Evolutionary conservation across 345 rosid species (phyloP), one percentile per base, ranked within the genome.

Genomic region (Arabis hirsuta): DNA sequence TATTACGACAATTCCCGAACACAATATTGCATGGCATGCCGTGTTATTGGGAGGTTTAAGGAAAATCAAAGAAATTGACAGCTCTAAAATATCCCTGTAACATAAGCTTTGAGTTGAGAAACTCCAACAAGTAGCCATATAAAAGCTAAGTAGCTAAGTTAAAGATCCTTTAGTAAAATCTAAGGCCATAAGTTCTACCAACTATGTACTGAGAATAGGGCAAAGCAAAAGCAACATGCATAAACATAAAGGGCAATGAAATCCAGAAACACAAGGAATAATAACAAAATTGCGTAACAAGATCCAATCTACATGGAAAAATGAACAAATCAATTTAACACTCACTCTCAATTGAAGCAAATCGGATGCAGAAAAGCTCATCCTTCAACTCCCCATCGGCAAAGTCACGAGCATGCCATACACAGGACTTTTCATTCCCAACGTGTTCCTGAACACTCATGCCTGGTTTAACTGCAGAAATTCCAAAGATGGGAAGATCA

Each of bases 371-470:
- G 71, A 74, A 79, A 56, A 79, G 78, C 58, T 79, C 81, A 57
- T 79, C 78, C 48, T 73, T 79, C 0, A 89, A 73, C 71, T 89
- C 95, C 0, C 88, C 91, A 73, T 87, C 91, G 19, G 91, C 88
- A 55, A 82, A 89, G 78, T 89, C 91, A 46, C 81, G 57, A 2
- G 91, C 91, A 26, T 87, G 91, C 95, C 91, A 89, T 4, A 89
- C 85, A 65, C 91, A 87, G 0, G 95, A 89, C 71, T 89, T 89
- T 5, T 89, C 95, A 52, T 87, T 89, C 22, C 95, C 95, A 43
- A 82, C 80, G 63, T 89, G 91, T 57, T 87, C 90, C 60, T 87
- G 90, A 50, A 86, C 84, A 9, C 73, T 38, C 90, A 86, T 86
- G 3, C 81, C 65, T 11, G 82, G 46, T 47, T 84, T 67, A 44